Conservation (phyloP, 2,329 filamentous ascomycete species). For the Penicillium sp. region DNA sequence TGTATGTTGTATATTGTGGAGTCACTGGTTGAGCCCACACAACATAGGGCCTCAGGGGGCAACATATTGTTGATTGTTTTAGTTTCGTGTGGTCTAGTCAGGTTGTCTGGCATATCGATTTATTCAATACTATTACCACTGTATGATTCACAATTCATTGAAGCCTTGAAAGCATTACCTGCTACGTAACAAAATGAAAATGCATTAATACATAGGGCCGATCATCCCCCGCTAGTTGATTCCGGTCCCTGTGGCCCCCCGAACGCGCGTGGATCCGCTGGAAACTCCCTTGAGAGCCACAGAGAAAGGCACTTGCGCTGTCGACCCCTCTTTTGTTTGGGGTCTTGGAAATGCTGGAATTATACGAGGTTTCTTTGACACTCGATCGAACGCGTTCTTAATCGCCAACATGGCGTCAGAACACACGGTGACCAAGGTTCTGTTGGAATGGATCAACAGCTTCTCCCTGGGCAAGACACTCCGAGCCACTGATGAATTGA, state of each 20-base stretch:
- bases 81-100: background rate
- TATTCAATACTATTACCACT: background rate
- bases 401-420: slow-evolving; percentile 44
- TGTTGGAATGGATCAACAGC: slow-evolving; percentile 51
- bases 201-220: slow-evolving; percentile 4
- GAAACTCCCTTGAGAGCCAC: slow-evolving; percentile 12
- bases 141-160: background rate
- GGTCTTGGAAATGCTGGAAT: slow-evolving; percentile 18
- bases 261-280: slow-evolving; percentile 27
- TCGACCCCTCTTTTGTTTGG: background rate
- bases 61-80: background rate
- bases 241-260: slow-evolving; percentile 12
- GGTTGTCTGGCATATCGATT: background rate
- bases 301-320: background rate
- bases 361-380: background rate
- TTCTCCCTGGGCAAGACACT: slow-evolving; percentile 46
- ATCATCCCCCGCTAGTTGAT: slow-evolving; percentile 22
- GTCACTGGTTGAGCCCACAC: background rate
- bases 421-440: slow-evolving; percentile 46
- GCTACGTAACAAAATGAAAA: background rate
- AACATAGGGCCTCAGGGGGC: background rate
- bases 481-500: slow-evolving; percentile 43
- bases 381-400: slow-evolving; percentile 13
- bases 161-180: background rate
- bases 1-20: background rate